phyloP scores from a whole-genome alignment of 176 grass and related monocot species.

The Bonia amplexicaulis region DNA sequence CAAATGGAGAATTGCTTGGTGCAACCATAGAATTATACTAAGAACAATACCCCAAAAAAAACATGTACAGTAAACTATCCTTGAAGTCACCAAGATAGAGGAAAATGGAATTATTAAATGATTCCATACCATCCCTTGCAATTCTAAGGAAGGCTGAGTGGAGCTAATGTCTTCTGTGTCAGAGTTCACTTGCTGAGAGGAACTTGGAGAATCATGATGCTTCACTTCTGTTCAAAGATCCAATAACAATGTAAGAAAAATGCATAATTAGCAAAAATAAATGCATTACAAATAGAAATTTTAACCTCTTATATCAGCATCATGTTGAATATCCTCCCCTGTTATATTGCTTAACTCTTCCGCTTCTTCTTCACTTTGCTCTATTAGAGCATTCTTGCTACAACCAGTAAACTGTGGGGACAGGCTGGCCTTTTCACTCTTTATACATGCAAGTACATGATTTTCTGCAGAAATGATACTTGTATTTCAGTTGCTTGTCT shows the following conservation, averaged over 20 bases:
- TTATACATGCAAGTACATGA: background rate
- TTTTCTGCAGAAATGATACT: constrained; percentile 16
- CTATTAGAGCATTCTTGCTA: constrained; percentile 2
- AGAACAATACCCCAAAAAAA: background rate
- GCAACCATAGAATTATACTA: background rate
- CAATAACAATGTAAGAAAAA: background rate
- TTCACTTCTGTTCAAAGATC: constrained; percentile 31
- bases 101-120: background rate
- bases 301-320: constrained; percentile 14
- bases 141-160: constrained; percentile 12
- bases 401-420: constrained; percentile 9
- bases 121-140: constrained; percentile 16
- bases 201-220: constrained; percentile 14
- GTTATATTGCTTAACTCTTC: constrained; percentile 8
- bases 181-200: background rate
- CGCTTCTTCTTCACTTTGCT: constrained; percentile 9
- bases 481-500: background rate
- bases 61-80: background rate
- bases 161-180: background rate
- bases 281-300: background rate
- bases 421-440: background rate
- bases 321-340: constrained; percentile 12
- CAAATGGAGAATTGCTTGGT: background rate
- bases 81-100: background rate
- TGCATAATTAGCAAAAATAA: constrained; percentile 6